A percentile compares a stretch with the other conserved stretches of the same genome.
phyloP scores from a whole-genome alignment of 805 yeast species.

The Metschnikowia santaceciliae region DNA sequence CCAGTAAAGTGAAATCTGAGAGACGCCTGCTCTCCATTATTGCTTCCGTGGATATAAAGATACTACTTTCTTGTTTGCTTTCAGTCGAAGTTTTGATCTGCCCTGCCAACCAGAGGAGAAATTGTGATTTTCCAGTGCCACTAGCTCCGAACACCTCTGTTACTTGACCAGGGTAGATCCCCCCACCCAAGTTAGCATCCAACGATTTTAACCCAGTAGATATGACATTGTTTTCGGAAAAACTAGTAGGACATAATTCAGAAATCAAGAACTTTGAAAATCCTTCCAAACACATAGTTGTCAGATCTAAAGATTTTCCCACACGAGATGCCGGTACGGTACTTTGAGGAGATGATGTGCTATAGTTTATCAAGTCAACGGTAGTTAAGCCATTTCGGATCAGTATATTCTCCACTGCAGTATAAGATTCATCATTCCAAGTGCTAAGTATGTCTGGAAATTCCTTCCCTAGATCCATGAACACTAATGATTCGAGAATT shows the following conservation, averaged over 20 bases:
- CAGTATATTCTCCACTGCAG: not conserved
- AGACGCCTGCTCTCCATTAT: conserved; percentile 65
- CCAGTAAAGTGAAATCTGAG: conserved; percentile 7
- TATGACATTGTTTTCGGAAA: not conserved
- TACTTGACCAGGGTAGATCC: conserved; percentile 12
- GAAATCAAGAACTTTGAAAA: not conserved
- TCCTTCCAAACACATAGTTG: not conserved
- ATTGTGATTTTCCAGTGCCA: conserved; percentile 83
- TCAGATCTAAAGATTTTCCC: not conserved
- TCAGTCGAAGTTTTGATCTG: not conserved
- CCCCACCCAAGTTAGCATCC: conserved; percentile 13
- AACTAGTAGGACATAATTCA: not conserved
- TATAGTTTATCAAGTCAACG: conserved; percentile 1
- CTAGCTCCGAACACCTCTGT: conserved; percentile 84
- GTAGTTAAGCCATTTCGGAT: not conserved
- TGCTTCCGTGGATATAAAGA: conserved; percentile 79
- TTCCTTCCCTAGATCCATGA: conserved; percentile 3
- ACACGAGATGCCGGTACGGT: not conserved
- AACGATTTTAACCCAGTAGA: conserved; percentile 9
- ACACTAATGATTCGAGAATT: not conserved
- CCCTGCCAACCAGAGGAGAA: conserved; percentile 59
- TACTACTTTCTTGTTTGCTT: conserved; percentile 18
- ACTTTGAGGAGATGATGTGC: not conserved
- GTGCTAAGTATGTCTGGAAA: not conserved
- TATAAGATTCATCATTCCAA: conserved; percentile 1